Evolutionary conservation across 2,329 filamentous ascomycete species (phyloP), one percentile per base, ranked within the genome.

Genomic region (Colletotrichum neosansevieriae): DNA sequence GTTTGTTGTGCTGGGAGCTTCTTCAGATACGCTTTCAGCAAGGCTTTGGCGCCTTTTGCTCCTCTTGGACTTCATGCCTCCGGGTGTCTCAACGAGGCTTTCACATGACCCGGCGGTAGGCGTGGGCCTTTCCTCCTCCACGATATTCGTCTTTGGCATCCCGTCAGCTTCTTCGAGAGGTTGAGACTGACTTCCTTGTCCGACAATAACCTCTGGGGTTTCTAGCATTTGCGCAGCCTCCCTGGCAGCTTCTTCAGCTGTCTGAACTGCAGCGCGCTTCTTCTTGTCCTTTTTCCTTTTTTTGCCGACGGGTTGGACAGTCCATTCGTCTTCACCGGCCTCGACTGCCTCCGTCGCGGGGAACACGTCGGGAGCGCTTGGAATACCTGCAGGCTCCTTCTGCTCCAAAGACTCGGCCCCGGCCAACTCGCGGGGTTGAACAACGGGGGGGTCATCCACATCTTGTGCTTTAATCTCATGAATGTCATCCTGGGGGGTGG

Each of bases 231-330:
- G 50, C 44, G 17, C 44, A 4, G 36, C 29, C 7, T 34, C 40
- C 11, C 13, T 29, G 17, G 17, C 17, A 9, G 44, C 59, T 5
- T 24, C 42, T 15, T 32, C 63, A 13, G 19, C 38, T 9, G 32
- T 21, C 12, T 51, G 44, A 4, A 45, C 60, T 17, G 60, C 44
- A 40, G 54, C 57, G 15, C 56, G 62, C 47, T 67, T 69, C 21
- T 72, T 72, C 62, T 67, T 67, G 49, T 69, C 63, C 36, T 71
- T 71, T 47, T 72, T 69, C 47, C 58, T 58, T 67, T 75, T 76
- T 67, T 75, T 76, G 51, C 69, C 44, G 36, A 69, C 56, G 54
- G 70, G 56, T 12, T 73, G 60, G 17, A 69, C 50, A 12, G 70
- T n/a, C 47, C 56, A 64, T 44, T 63, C n/a, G 38, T 68, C 68